A percentile compares a stretch with the other conserved stretches of the same genome.
These are phyloP conservation scores for Arabis hirsuta DNA, from an alignment of 345 rosid species.

Conservation along the genomic window DNA sequence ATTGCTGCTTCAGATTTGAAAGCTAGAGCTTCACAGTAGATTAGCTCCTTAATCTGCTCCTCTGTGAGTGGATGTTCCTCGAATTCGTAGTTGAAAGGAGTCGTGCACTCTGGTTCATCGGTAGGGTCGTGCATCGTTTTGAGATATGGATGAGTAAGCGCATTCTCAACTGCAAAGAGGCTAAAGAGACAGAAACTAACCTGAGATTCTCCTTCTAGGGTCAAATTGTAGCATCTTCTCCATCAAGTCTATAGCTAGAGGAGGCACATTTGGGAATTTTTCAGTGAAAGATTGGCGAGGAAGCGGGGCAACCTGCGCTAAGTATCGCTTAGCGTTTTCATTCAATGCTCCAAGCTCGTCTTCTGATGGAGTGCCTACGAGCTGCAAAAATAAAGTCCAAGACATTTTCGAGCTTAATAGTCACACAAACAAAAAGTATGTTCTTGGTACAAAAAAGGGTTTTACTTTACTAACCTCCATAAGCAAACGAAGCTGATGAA, in stretches of 20 bases:
- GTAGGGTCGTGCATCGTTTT: conserved; percentile 59
- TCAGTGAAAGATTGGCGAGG: conserved; percentile 73
- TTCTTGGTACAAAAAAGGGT: background rate
- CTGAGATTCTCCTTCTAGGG: conserved; percentile 77
- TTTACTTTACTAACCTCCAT: conserved; percentile 62
- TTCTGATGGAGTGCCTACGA: conserved; percentile 88
- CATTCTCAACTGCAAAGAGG: conserved; percentile 62
- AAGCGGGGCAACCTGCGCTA: conserved; percentile 59
- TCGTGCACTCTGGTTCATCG: conserved; percentile 78
- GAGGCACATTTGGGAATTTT: conserved; percentile 72
- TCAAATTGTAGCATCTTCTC: conserved; percentile 93
- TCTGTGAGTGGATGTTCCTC: conserved; percentile 69
- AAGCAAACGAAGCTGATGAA: conserved; percentile 82
- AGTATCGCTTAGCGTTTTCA: conserved; percentile 81
- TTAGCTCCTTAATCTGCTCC: conserved; percentile 86
- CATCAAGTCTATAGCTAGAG: conserved; percentile 75
- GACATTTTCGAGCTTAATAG: background rate
- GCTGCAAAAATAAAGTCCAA: conserved; percentile 50
- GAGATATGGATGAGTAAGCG: conserved; percentile 89
- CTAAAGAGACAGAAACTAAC: conserved; percentile 47
- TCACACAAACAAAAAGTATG: background rate
- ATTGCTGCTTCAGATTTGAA: conserved; percentile 72
- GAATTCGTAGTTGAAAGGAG: conserved; percentile 72
- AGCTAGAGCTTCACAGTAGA: conserved; percentile 79
- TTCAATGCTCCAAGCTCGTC: conserved; percentile 72